Evolutionary conservation across 106 monocot species (phyloP).

Genomic region (Dendrobium officinale): DNA sequence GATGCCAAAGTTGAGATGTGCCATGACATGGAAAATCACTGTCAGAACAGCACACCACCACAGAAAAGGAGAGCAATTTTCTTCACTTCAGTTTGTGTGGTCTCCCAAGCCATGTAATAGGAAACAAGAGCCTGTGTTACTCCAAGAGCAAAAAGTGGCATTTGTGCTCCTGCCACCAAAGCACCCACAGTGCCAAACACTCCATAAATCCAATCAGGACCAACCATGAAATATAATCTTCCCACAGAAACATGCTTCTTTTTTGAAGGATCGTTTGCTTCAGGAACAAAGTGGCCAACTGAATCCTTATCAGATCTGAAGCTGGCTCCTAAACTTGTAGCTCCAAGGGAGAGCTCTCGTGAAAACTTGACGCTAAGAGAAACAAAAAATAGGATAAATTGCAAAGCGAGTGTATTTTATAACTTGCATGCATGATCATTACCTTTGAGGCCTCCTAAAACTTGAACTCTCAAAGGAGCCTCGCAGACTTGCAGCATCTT

Average conservation of each 20-base stretch:
- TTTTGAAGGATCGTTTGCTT: slow-evolving; percentile 24
- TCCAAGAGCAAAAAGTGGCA: slow-evolving; percentile 95
- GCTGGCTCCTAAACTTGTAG: slow-evolving; percentile 62
- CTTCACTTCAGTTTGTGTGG: slow-evolving; percentile 72
- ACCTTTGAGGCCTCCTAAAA: slow-evolving; percentile 50
- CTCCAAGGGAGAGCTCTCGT: slow-evolving; percentile 50
- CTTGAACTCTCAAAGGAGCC: slow-evolving; percentile 21
- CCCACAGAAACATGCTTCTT: slow-evolving; percentile 53
- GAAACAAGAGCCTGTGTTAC: slow-evolving; percentile 94
- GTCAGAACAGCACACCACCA: slow-evolving; percentile 68
- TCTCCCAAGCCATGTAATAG: slow-evolving; percentile 92
- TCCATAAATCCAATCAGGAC: slow-evolving; percentile 78
- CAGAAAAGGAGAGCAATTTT: slow-evolving; percentile 80
- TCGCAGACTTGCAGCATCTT: slow-evolving; percentile 37
- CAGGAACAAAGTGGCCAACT: slow-evolving; percentile 29
- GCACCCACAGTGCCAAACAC: slow-evolving; percentile 67
- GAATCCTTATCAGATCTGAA: slow-evolving; percentile 84
- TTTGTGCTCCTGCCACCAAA: slow-evolving; percentile 71
- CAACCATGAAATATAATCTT: slow-evolving; percentile 74
- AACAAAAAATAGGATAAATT: slow-evolving; percentile 2
- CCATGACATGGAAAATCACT: slow-evolving; percentile 60
- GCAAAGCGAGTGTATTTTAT: not conserved
- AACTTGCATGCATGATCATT: not conserved
- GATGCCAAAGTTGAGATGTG: slow-evolving; percentile 88
- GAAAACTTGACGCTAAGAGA: slow-evolving; percentile 54